Conservation (phyloP, 2,329 filamentous ascomycete species). For the Fusarium chaquense region DNA sequence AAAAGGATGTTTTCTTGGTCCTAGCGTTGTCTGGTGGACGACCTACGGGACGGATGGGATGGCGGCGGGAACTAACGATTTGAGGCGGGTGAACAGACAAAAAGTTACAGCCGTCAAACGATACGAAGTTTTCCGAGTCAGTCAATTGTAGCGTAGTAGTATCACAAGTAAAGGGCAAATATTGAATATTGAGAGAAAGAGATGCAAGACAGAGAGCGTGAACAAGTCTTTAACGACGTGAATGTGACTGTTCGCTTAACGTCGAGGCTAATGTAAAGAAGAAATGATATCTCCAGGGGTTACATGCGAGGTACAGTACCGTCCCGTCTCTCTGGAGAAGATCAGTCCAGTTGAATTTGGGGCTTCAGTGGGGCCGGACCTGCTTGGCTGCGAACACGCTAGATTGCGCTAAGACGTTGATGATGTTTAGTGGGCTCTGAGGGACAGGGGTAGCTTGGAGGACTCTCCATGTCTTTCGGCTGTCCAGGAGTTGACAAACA, state of each 20-base stretch:
- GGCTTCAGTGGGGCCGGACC: constrained; percentile 25
- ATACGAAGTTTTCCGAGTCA: constrained; percentile 2
- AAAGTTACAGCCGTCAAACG: not conserved
- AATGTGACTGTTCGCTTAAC: constrained; percentile 17
- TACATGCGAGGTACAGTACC: constrained; percentile 25
- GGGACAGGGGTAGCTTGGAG: constrained; percentile 1
- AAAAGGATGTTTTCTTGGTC: constrained; percentile 11
- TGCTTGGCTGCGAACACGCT: constrained; percentile 13
- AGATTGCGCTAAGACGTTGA: constrained; percentile 27
- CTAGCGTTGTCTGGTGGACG: constrained; percentile 49
- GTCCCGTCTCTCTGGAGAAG: constrained; percentile 35
- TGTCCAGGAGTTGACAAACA: not conserved
- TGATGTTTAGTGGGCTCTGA: constrained; percentile 25
- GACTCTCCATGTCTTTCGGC: not conserved
- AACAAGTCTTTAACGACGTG: not conserved
- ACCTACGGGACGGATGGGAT: constrained; percentile 35
- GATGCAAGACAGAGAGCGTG: not conserved
- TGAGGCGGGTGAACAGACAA: constrained; percentile 10
- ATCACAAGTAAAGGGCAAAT: not conserved
- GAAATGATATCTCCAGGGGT: constrained; percentile 41
- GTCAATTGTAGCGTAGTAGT: not conserved
- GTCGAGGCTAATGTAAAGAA: constrained; percentile 36
- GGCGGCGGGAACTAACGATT: constrained; percentile 41
- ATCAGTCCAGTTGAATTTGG: constrained; percentile 21
- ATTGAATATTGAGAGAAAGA: not conserved